A percentile compares a stretch with the other conserved stretches of the same genome.
These are phyloP conservation scores for Stagonosporopsis cucurbitacearum DNA, from an alignment of 2,329 filamentous ascomycete species.

Conservation along the genomic window DNA sequence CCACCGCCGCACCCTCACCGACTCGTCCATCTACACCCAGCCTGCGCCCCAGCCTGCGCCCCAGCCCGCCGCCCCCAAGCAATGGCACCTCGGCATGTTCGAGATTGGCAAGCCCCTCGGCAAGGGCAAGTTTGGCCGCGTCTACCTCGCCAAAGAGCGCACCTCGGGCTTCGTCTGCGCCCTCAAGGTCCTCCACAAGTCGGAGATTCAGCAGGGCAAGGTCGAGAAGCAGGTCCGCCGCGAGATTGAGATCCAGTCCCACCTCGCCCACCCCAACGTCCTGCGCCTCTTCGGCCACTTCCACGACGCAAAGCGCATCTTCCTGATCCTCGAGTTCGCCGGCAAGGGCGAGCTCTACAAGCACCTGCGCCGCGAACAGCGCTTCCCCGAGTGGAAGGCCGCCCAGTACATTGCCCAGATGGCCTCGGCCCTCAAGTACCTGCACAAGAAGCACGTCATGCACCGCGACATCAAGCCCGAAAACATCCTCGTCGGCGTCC, in stretches of 20 bases:
- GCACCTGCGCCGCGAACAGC: slow-evolving; percentile 77
- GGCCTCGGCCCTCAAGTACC: slow-evolving; percentile 86
- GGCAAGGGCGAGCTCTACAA: slow-evolving; percentile 89
- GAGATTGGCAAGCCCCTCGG: slow-evolving; percentile 87
- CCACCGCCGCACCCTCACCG: slow-evolving; percentile 53
- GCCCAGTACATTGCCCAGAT: slow-evolving; percentile 89
- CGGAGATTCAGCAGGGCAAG: slow-evolving; percentile 77
- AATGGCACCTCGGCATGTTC: slow-evolving; percentile 92
- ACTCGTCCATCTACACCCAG: slow-evolving; percentile 54
- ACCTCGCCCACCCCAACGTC: slow-evolving; percentile 85
- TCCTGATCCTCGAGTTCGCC: slow-evolving; percentile 86
- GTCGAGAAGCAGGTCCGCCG: slow-evolving; percentile 88
- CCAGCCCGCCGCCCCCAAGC: slow-evolving; percentile 48
- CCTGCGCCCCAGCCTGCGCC: slow-evolving; percentile 31
- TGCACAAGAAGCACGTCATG: slow-evolving; percentile 97
- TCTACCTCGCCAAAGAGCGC: slow-evolving; percentile 83
- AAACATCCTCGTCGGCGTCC: slow-evolving; percentile 94
- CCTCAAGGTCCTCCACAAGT: slow-evolving; percentile 85
- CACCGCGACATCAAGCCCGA: slow-evolving; percentile 98
- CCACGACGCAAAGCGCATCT: slow-evolving; percentile 86
- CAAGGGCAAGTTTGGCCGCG: slow-evolving; percentile 86
- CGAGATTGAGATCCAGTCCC: slow-evolving; percentile 89
- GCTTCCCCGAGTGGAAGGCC: slow-evolving; percentile 85
- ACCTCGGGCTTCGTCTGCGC: slow-evolving; percentile 83
- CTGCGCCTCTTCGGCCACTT: slow-evolving; percentile 85